Evolutionary conservation across 306 rosid genomes (phyloP), one percentile per base, ranked within the genome.

Genomic region (Gastrolobium bilobum): DNA sequence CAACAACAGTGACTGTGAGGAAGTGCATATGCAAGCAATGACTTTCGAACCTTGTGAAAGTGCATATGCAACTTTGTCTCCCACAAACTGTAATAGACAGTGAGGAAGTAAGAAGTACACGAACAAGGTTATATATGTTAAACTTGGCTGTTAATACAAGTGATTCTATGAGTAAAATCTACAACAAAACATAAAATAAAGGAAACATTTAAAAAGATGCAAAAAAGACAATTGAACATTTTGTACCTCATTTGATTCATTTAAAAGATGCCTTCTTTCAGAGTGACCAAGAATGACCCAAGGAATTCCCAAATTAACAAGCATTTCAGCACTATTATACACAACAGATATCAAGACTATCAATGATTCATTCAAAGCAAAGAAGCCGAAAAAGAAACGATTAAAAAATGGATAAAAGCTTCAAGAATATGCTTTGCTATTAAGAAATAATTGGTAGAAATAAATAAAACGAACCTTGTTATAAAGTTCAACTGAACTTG

Each of bases 1-100:
- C 80, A 59, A 92, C 95, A 83, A 92, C 91, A 30, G 85, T 53
- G 61, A 74, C 1, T 7, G 97, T 92, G n/a, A n/a, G n/a, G n/a
- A n/a, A 10, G 84, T 58, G 68, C 93, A 91, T 5, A 92, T 88
- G 81, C 95, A 92, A 37, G 97, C 97, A 44, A 92, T 92, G 77
- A 92, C 97, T 91, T 92, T 92, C 91, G 88, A 68, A 62, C 93
- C 93, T 83, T 74, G 90, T 46, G 91, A 79, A 81, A 92, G 89
- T 58, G 98, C 97, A 86, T 92, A 92, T 31, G 93, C 93, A 82
- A 94, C 98, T 80, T 94, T 94, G n/a, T 94, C 94, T 38, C 82
- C 92, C 52, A 92, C 94, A 88, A 94, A 89, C 97, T 94, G 94
- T 57, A 71, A 80, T 20, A 64, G 40, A 64, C 50, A 30, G 33